Percentiles rank a stretch among this genome's conserved stretches.
Conservation (phyloP, 345 rosid species). For the Aquilaria yunnanensis region DNA sequence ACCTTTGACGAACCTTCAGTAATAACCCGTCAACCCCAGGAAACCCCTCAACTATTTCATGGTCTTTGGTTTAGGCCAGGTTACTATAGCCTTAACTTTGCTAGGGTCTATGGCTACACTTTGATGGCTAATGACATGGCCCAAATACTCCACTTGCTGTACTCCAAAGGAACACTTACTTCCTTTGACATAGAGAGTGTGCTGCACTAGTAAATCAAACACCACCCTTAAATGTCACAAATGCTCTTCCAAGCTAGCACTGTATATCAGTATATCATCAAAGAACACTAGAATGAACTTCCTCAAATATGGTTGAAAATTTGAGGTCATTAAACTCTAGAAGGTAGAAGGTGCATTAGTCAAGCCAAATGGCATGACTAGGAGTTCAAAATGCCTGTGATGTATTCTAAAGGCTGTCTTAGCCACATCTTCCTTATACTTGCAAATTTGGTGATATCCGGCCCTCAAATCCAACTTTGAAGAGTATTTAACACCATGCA, state of each 20-base stretch:
- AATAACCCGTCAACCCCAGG: background rate
- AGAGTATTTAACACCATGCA: background rate
- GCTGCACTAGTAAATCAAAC: background rate
- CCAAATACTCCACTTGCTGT: background rate
- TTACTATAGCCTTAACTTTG: background rate
- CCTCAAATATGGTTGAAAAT: background rate
- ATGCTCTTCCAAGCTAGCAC: background rate
- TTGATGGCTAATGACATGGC: background rate
- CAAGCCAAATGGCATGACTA: background rate
- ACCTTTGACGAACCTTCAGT: background rate
- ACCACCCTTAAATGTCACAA: background rate
- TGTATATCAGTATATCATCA: background rate
- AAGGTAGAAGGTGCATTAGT: constrained; percentile 2
- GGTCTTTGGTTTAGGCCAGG: background rate
- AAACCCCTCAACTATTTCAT: background rate
- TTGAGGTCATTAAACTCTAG: background rate
- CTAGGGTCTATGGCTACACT: background rate
- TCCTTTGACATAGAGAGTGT: background rate
- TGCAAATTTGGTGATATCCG: background rate
- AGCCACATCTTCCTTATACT: background rate
- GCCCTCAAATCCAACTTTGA: background rate
- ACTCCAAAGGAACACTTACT: background rate
- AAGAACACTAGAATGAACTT: constrained; percentile 1
- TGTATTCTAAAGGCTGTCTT: background rate
- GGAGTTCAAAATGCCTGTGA: background rate